Conservation (phyloP, 2,329 filamentous ascomycete genomes). For the Colletotrichum orbiculare region DNA sequence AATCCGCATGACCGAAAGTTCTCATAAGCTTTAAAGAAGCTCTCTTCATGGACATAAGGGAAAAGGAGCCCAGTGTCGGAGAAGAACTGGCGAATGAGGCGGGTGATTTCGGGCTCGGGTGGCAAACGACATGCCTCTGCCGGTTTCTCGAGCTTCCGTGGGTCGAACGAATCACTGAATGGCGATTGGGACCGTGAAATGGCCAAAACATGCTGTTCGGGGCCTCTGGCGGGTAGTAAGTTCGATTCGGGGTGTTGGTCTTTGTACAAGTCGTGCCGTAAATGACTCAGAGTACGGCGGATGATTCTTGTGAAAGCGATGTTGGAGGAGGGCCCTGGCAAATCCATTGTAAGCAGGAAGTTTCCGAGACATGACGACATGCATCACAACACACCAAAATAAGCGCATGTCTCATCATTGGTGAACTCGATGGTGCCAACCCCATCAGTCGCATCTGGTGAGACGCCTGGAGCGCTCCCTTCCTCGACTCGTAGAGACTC, state of each 20-base stretch:
- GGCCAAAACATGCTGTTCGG: slow-evolving; percentile 13
- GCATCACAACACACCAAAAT: slow-evolving; percentile 36
- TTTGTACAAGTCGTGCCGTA: slow-evolving; percentile 12
- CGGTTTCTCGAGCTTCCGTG: slow-evolving; percentile 18
- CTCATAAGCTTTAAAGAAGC: slow-evolving; percentile 41
- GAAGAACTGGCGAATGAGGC: slow-evolving; percentile 42
- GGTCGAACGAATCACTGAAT: slow-evolving; percentile 17
- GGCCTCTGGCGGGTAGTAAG: neutral
- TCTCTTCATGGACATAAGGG: slow-evolving; percentile 43
- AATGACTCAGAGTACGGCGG: slow-evolving; percentile 34
- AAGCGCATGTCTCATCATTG: slow-evolving; percentile 37
- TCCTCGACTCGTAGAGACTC: slow-evolving; percentile 29
- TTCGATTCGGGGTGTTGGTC: neutral
- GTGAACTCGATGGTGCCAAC: slow-evolving; percentile 40
- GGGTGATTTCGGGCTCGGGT: slow-evolving; percentile 34
- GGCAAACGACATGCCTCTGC: slow-evolving; percentile 35
- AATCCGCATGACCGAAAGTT: slow-evolving; percentile 38
- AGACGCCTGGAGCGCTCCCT: slow-evolving; percentile 31
- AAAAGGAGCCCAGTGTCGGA: slow-evolving; percentile 43
- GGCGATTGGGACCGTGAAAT: slow-evolving; percentile 27
- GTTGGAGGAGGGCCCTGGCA: slow-evolving; percentile 39
- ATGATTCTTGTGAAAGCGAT: slow-evolving; percentile 40
- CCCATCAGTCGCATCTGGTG: slow-evolving; percentile 39
- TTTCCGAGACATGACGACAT: neutral
- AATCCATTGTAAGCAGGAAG: neutral